Evolutionary conservation across 768 basidiomycete species (phyloP).

Genomic region (Omphalotus guepiniiformis): DNA sequence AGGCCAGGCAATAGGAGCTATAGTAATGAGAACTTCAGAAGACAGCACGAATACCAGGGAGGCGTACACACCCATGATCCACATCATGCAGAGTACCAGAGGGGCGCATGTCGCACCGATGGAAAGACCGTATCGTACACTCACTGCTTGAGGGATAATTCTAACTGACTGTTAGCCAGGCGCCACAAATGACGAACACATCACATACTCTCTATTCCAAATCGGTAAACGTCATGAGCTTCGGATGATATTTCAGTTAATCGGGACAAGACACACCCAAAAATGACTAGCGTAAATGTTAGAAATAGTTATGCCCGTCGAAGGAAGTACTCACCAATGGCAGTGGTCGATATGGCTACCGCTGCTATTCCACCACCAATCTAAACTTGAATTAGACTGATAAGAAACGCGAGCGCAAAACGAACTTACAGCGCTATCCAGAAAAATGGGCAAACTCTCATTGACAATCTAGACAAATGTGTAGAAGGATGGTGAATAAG

Average conservation of each 20-base stretch:
- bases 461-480: slow-evolving; percentile 65
- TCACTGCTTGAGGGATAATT: slow-evolving; percentile 68
- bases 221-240: neutral
- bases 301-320: slow-evolving; percentile 5
- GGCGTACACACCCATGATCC: slow-evolving; percentile 35
- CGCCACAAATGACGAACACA: neutral
- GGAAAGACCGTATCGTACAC: slow-evolving; percentile 74
- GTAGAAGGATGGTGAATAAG: slow-evolving; percentile 1
- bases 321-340: slow-evolving; percentile 46
- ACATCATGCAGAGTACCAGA: slow-evolving; percentile 72
- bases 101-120: slow-evolving; percentile 79
- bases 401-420: neutral
- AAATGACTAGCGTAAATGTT: slow-evolving; percentile 59
- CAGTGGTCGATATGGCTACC: slow-evolving; percentile 71
- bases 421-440: slow-evolving; percentile 63
- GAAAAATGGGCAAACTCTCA: slow-evolving; percentile 79
- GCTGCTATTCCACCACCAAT: slow-evolving; percentile 73
- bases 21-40: slow-evolving; percentile 28
- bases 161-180: slow-evolving; percentile 18
- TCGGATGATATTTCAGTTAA: neutral
- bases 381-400: slow-evolving; percentile 7
- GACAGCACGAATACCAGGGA: slow-evolving; percentile 41
- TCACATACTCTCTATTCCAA: slow-evolving; percentile 70
- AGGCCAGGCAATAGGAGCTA: slow-evolving; percentile 79
- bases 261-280: slow-evolving; percentile 52